Evolutionary conservation across 148 eudicot species (phyloP).

Genomic region (Gaultheria prostrata): DNA sequence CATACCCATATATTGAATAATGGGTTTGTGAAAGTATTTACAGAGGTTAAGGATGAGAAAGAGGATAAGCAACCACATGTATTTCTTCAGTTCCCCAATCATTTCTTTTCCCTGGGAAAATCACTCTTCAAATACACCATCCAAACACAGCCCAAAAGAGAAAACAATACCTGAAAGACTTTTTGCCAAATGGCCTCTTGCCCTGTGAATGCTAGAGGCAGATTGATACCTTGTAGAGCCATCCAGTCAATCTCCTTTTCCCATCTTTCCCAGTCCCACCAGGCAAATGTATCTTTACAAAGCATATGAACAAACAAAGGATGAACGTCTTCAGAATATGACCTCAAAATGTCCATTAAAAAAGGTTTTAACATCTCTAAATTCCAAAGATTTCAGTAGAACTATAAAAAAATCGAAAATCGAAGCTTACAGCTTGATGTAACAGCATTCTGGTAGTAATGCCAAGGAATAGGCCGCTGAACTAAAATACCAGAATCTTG

Average conservation of each 20-base stretch:
- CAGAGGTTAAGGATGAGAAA: too few relatives aligned
- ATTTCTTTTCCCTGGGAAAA: too few relatives aligned
- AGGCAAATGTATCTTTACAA: constrained; percentile 46
- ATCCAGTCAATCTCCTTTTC: constrained; percentile 62
- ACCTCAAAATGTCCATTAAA: background rate
- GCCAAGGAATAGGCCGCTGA: constrained; percentile 48
- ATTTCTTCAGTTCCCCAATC: too few relatives aligned
- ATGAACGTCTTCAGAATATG: background rate
- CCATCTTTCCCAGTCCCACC: constrained; percentile 71
- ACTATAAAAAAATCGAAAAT: background rate
- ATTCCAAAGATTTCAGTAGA: background rate
- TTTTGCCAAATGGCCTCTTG: constrained; percentile 63
- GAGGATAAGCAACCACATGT: too few relatives aligned
- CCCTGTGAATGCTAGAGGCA: constrained; percentile 56
- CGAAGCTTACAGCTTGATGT: constrained; percentile 44
- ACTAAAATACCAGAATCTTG: constrained; percentile 30
- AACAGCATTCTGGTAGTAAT: constrained; percentile 57
- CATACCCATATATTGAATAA: background rate
- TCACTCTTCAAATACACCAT: too few relatives aligned
- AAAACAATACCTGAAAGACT: constrained; percentile 41
- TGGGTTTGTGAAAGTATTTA: too few relatives aligned
- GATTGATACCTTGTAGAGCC: constrained; percentile 54
- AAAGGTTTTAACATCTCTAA: background rate
- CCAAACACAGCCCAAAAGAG: background rate
- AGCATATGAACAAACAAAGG: background rate